Base-by-base conservation (phyloP, 352 stramenopile species). In the Phytophthora nicotianae region DNA sequence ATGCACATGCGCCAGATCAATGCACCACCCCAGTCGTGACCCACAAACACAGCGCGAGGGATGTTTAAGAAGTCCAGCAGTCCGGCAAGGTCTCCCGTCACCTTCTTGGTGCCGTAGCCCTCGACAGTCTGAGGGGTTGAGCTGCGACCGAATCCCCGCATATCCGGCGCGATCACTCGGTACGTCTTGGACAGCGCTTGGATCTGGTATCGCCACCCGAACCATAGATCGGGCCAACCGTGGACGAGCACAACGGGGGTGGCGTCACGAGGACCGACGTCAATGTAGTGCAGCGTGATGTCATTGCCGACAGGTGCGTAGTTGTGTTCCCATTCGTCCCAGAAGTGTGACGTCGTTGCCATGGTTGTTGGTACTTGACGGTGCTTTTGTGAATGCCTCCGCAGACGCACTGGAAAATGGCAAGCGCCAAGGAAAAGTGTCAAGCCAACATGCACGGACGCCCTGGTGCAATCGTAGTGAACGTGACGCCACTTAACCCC, bases 191-290 rank as follows among this genome's bases (percentile, higher is more conserved):
- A 79, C 9, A 89, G 63, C 37, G 72, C 71, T 38, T 77, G 67
- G 78, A 89, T 88, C 54, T 89, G 80, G 63, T 77, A 71, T 33
- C 75, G 76, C 79, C 81, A 89, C 9, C 77, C 81, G 51, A 86
- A 91, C 81, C 77, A 91, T 27, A 91, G 57, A 49, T 91, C 82
- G 19, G 82, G 82, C 74, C 77, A 91, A 5, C 82, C 82, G 62
- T 91, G 82, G 20, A 89, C 73, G 48, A 91, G 74, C 48, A 91
- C 69, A 24, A 91, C 50, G 7, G 79, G 73, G 32, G 77, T 66
- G 47, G 62, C 79, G 40, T 88, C 75, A 8, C 58, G 51, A 19
- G 75, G 79, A 3, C 79, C 79, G 5, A 80, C 79, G 41, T 88
- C 75, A 49, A 91, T 71, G 64, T 81, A 91, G 70, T 89, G 82